Evolutionary conservation across 129 eudicot genomes (phyloP).

Genomic region (Erigeron canadensis): DNA sequence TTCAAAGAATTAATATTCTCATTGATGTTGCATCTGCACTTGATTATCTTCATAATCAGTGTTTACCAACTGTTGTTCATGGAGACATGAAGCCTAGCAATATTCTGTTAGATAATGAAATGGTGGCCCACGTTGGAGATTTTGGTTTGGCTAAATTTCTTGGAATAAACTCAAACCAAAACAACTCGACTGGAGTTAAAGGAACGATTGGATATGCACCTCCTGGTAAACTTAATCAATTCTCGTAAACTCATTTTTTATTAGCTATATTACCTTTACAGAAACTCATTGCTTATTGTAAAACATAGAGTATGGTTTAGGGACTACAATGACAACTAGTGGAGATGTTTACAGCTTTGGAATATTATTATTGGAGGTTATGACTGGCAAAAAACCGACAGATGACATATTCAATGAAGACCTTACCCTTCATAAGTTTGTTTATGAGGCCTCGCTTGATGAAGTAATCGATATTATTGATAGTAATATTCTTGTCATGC

Average conservation of each 20-base stretch:
- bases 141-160: conserved; percentile 13
- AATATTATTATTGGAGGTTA: conserved; percentile 26
- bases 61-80: background rate
- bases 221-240: conserved; percentile 3
- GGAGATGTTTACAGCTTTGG: conserved; percentile 30
- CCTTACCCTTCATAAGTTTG: conserved; percentile 17
- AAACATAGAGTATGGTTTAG: conserved; percentile 28
- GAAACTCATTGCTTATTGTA: background rate
- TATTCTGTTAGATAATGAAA: conserved; percentile 10
- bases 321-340: conserved; percentile 18
- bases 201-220: conserved; percentile 27
- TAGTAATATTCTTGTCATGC: background rate
- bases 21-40: conserved; percentile 3
- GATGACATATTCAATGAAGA: conserved; percentile 13
- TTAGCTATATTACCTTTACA: background rate
- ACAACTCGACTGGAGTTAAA: background rate
- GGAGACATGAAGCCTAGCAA: conserved; percentile 25
- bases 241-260: background rate
- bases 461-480: conserved; percentile 9
- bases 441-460: conserved; percentile 11
- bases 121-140: conserved; percentile 26
- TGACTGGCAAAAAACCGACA: conserved; percentile 29
- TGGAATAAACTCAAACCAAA: background rate
- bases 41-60: conserved; percentile 22
- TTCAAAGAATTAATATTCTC: no score